These are phyloP conservation scores for Venturiaceae sp. DNA, from an alignment of 2,329 filamentous ascomycete genomes.

Conservation along the genomic window DNA sequence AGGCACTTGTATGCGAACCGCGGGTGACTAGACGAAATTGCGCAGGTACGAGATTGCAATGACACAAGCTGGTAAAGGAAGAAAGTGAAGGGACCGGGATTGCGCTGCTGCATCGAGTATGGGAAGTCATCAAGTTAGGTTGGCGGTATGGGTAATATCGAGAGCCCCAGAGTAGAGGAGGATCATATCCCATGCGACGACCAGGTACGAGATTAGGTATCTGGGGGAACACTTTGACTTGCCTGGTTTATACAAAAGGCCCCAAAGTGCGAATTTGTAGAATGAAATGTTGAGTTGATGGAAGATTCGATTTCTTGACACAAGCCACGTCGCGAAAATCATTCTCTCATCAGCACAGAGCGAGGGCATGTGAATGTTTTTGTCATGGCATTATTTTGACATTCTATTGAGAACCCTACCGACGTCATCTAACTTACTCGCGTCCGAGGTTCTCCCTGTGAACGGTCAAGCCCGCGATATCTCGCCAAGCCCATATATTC, in stretches of 20 bases:
- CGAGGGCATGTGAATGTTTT: neutral
- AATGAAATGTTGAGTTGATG: neutral
- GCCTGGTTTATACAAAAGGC: neutral
- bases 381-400: neutral
- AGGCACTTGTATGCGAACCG: neutral
- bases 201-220: conserved; percentile 4
- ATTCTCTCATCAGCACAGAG: neutral
- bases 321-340: neutral
- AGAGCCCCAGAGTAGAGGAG: neutral
- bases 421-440: conserved; percentile 1
- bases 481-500: neutral
- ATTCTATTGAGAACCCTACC: conserved; percentile 3
- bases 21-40: neutral
- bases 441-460: neutral
- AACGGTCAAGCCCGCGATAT: neutral
- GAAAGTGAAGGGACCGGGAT: neutral
- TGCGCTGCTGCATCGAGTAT: neutral
- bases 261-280: neutral
- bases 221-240: neutral
- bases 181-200: neutral
- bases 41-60: conserved; percentile 3
- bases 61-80: neutral
- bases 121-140: neutral
- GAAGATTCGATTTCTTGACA: neutral
- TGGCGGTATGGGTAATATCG: neutral